Percentiles rank a stretch among this genome's conserved stretches.
These are phyloP conservation scores for Barnettozyma sucrosica DNA, from an alignment of 805 yeast genomes.

Conservation along the genomic window DNA sequence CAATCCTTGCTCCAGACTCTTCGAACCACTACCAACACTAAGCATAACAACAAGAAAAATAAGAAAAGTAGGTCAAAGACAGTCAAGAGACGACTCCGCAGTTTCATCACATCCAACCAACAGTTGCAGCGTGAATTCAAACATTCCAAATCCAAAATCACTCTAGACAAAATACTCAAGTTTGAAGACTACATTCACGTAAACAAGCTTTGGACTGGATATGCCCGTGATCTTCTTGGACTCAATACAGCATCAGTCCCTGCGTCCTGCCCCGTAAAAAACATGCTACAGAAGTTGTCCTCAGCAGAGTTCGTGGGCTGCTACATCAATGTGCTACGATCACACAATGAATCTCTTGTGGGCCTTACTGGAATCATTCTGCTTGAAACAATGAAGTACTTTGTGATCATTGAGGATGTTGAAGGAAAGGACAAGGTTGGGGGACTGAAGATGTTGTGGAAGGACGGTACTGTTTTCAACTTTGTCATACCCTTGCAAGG, in stretches of 20 bases:
- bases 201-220: constrained; percentile 67
- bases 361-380: constrained; percentile 72
- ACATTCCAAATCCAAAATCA: constrained; percentile 19
- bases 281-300: constrained; percentile 51
- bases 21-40: constrained; percentile 12
- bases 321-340: constrained; percentile 47
- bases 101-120: constrained; percentile 22
- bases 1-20: constrained; percentile 11
- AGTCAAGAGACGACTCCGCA: constrained; percentile 12
- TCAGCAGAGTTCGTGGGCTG: constrained; percentile 83
- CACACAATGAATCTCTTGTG: constrained; percentile 49
- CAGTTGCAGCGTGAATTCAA: constrained; percentile 21
- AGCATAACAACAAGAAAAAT: neutral
- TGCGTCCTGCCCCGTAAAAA: constrained; percentile 19
- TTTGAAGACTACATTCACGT: constrained; percentile 47
- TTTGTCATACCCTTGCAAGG: constrained; percentile 37
- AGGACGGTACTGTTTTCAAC: constrained; percentile 58
- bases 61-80: constrained; percentile 26
- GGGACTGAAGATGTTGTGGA: constrained; percentile 61
- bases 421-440: constrained; percentile 38
- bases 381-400: constrained; percentile 76
- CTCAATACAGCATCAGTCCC: constrained; percentile 16
- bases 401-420: constrained; percentile 48
- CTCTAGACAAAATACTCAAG: constrained; percentile 12
- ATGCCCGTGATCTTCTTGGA: constrained; percentile 52